Evolutionary conservation across 306 rosid genomes (phyloP).

Genomic region (Gastrolobium bilobum): DNA sequence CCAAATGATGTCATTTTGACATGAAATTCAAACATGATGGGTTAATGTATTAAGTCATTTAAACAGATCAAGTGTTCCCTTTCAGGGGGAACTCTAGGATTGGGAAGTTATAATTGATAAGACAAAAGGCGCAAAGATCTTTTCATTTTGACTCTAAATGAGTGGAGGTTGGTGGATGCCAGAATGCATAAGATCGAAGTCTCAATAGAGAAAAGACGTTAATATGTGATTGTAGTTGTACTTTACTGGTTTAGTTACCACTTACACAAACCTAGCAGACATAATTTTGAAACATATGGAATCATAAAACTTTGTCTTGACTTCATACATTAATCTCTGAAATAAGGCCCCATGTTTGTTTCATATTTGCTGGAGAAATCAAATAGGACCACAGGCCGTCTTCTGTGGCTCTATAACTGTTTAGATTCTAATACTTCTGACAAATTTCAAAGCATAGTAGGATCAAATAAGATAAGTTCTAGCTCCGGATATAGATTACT

Average conservation of each 20-base stretch:
- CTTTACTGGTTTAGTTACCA: not conserved
- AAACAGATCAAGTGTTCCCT: not conserved
- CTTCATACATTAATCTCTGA: constrained; percentile 9
- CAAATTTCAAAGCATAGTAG: constrained; percentile 10
- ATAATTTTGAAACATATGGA: constrained; percentile 16
- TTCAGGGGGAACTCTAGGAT: not conserved
- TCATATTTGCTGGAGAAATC: constrained; percentile 7
- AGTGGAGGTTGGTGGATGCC: not conserved
- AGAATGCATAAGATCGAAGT: not conserved
- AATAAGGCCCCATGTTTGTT: constrained; percentile 13
- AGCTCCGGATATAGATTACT: not conserved
- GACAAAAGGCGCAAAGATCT: not conserved
- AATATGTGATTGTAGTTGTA: not conserved
- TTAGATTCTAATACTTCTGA: not conserved
- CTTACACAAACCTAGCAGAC: not conserved
- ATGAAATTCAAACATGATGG: not conserved
- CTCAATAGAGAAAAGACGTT: not conserved
- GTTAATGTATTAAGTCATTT: not conserved
- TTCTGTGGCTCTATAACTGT: constrained; percentile 1
- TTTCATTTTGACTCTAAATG: not conserved
- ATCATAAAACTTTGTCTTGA: constrained; percentile 18
- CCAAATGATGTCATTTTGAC: not conserved
- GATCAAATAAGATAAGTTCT: constrained; percentile 16
- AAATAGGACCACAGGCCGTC: not conserved
- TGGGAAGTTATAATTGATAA: not conserved